Evolutionary conservation across 306 rosid species (phyloP).

Genomic region (Cucumis cinereus): DNA sequence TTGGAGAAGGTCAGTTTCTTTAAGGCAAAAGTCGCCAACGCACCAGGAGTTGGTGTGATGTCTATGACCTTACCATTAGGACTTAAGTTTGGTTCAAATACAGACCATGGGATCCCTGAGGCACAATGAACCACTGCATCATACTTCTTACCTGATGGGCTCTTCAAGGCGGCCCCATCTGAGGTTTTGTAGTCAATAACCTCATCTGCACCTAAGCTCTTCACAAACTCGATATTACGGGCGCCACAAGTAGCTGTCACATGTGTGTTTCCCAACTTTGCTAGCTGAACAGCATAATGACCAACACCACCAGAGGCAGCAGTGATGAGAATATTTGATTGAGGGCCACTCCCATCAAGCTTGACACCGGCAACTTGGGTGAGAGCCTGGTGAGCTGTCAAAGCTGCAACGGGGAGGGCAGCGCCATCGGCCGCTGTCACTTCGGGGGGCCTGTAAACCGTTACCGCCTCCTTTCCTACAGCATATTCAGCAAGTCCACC

Average conservation of each 20-base stretch:
- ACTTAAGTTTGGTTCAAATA: conserved; percentile 38
- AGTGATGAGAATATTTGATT: conserved; percentile 36
- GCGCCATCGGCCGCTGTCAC: conserved; percentile 53
- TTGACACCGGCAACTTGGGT: conserved; percentile 47
- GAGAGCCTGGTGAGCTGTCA: conserved; percentile 55
- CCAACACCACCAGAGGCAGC: conserved; percentile 56
- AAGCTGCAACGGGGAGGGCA: conserved; percentile 41
- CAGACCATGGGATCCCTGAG: conserved; percentile 49
- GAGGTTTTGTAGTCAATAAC: conserved; percentile 56
- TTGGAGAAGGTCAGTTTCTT: conserved; percentile 43
- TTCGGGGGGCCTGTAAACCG: conserved; percentile 39
- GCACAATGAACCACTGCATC: conserved; percentile 43
- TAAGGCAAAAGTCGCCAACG: conserved; percentile 18
- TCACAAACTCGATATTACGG: conserved; percentile 44
- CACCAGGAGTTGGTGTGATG: conserved; percentile 23
- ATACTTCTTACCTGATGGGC: conserved; percentile 56
- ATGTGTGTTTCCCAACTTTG: conserved; percentile 43
- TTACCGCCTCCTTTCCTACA: conserved; percentile 27
- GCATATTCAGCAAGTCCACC: conserved; percentile 61
- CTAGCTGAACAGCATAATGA: conserved; percentile 51
- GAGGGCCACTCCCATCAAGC: conserved; percentile 40
- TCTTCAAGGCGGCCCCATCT: conserved; percentile 40
- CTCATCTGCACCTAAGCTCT: conserved; percentile 62
- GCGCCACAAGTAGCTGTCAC: conserved; percentile 70
- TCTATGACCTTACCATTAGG: conserved; percentile 44